Conservation (phyloP, 2,329 filamentous ascomycete genomes). For the Pestalotiopsis sp. region DNA sequence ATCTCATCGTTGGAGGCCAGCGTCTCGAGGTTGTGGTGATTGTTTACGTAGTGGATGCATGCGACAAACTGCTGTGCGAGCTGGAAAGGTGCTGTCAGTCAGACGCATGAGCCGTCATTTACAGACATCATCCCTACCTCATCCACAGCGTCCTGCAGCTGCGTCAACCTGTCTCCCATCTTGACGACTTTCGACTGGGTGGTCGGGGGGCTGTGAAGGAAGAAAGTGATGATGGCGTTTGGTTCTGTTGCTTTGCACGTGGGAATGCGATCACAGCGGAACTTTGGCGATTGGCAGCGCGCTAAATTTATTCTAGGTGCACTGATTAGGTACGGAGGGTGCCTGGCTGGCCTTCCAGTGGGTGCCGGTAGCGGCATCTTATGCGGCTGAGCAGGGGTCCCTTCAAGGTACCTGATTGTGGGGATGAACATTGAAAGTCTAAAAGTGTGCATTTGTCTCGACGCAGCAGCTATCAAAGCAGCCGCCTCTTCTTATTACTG, state of each 20-base stretch:
- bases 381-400: no score
- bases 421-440: no score
- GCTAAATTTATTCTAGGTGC: no score
- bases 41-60: slow-evolving; percentile 66
- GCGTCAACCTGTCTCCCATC: slow-evolving; percentile 78
- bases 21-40: slow-evolving; percentile 67
- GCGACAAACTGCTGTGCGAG: slow-evolving; percentile 71
- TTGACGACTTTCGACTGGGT: not conserved
- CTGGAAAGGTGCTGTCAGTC: slow-evolving; percentile 37
- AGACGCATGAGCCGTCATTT: not conserved
- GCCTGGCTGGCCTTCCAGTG: no score
- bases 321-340: no score
- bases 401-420: no score
- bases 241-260: not conserved
- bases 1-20: slow-evolving; percentile 61
- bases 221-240: not conserved
- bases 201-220: not conserved
- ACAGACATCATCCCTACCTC: slow-evolving; percentile 52
- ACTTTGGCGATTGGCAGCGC: no score
- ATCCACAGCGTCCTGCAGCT: slow-evolving; percentile 83
- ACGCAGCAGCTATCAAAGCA: no score
- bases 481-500: no score
- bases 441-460: no score
- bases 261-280: no score
- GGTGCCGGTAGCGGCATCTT: no score